A percentile compares a stretch with the other conserved stretches of the same genome.
Conservation (phyloP, 192 early-diverging fungal genomes). For the Coemansia sp. region DNA sequence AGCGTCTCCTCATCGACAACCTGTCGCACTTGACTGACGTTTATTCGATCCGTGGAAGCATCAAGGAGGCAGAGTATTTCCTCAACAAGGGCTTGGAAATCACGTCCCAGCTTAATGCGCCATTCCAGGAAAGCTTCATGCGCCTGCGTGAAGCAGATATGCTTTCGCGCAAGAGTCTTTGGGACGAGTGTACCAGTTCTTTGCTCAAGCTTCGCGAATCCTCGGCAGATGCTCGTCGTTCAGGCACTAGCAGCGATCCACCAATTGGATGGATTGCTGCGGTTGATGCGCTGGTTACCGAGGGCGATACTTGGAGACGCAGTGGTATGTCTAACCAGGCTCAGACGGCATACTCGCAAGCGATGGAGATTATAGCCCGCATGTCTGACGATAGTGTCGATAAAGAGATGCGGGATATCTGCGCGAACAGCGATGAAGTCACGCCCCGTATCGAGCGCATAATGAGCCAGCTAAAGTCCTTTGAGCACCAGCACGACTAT, state of each 20-base stretch:
- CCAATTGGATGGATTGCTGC: neutral
- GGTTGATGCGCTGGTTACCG: conserved; percentile 22
- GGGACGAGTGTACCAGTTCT: conserved; percentile 25
- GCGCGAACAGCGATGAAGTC: neutral
- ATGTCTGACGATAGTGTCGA: neutral
- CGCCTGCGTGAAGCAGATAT: conserved; percentile 28
- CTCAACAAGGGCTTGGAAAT: conserved; percentile 30
- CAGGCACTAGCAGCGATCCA: neutral
- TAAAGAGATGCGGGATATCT: neutral
- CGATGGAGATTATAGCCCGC: conserved; percentile 1
- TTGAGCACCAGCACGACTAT: neutral
- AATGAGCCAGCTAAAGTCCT: conserved; percentile 3
- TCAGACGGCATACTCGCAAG: conserved; percentile 19
- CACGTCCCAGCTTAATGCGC: conserved; percentile 21
- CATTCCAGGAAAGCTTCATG: conserved; percentile 20
- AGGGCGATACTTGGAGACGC: conserved; percentile 44
- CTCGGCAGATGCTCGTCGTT: neutral
- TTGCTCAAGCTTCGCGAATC: conserved; percentile 12
- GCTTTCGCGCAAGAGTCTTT: conserved; percentile 33
- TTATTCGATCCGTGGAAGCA: conserved; percentile 43
- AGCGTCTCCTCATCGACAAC: conserved; percentile 43
- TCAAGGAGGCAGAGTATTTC: conserved; percentile 51
- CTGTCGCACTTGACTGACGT: conserved; percentile 36
- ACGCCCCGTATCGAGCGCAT: conserved; percentile 27
- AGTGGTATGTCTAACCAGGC: conserved; percentile 13